Evolutionary conservation across 2,329 filamentous ascomycete species (phyloP).

Genomic region (Fusarium musae): DNA sequence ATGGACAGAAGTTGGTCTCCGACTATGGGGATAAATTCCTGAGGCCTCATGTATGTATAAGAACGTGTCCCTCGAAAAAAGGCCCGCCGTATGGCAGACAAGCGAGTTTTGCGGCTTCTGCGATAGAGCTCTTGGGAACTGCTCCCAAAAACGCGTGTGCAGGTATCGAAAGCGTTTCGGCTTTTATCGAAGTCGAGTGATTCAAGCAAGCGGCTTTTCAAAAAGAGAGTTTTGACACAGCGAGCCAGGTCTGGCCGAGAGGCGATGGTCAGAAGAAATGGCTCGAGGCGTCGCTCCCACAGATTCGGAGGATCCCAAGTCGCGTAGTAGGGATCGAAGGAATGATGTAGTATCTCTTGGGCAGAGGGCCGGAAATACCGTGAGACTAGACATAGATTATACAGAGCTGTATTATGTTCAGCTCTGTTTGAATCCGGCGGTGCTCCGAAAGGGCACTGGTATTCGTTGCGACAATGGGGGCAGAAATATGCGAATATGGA

Average conservation of each 20-base stretch:
- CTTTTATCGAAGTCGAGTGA: not conserved
- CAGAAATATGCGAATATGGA: not conserved
- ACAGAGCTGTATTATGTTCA: not conserved
- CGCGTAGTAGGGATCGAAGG: not conserved
- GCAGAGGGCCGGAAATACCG: not conserved
- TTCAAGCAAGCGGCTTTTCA: not conserved
- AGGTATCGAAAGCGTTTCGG: not conserved
- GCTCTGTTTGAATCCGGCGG: not conserved
- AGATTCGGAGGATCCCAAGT: accelerated
- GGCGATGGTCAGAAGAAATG: conserved; percentile 7
- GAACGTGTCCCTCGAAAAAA: not conserved
- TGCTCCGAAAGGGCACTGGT: not conserved
- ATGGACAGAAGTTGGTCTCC: not conserved
- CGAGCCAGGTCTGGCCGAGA: conserved; percentile 4
- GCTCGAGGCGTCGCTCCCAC: not conserved
- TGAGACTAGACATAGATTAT: conserved; percentile 3
- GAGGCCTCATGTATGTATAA: accelerated
- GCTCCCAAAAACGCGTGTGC: not conserved
- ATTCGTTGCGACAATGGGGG: conserved; percentile 6
- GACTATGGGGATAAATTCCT: not conserved
- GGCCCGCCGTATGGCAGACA: not conserved
- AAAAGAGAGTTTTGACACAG: not conserved
- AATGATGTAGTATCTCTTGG: conserved; percentile 6
- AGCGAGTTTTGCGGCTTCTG: accelerated
- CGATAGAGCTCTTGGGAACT: not conserved